Evolutionary conservation across 2,329 filamentous ascomycete species (phyloP).

Genomic region (Aspergillus calidoustus): DNA sequence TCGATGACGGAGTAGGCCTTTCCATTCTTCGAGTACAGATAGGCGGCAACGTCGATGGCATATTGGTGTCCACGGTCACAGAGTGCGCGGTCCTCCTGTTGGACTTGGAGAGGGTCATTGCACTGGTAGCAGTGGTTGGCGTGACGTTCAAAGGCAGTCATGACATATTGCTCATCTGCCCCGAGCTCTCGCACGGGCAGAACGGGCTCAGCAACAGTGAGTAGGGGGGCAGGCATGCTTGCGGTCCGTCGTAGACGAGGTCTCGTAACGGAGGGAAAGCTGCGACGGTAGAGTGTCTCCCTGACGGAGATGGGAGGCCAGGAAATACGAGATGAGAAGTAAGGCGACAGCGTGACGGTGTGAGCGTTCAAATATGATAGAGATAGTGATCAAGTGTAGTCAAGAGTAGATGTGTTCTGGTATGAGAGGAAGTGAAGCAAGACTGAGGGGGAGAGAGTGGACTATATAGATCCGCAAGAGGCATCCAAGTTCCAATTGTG

Average conservation of each 20-base stretch:
- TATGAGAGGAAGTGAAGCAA: constrained; percentile 3
- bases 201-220: constrained; percentile 29
- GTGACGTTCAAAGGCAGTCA: constrained; percentile 44
- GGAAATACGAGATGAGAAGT: constrained; percentile 27
- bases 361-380: background rate
- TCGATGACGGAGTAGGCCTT: constrained; percentile 50
- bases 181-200: constrained; percentile 39
- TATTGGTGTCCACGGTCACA: constrained; percentile 42
- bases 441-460: background rate
- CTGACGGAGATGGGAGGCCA: constrained; percentile 26
- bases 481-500: constrained; percentile 20
- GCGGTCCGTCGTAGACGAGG: constrained; percentile 28
- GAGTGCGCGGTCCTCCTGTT: constrained; percentile 31
- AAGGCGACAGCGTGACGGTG: constrained; percentile 38
- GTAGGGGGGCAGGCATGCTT: constrained; percentile 39
- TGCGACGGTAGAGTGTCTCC: constrained; percentile 28
- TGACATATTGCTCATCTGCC: constrained; percentile 43
- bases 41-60: constrained; percentile 40
- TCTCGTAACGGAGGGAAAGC: constrained; percentile 20
- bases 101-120: constrained; percentile 32
- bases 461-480: constrained; percentile 21
- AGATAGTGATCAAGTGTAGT: background rate
- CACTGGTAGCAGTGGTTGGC: constrained; percentile 42
- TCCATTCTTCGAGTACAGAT: constrained; percentile 42
- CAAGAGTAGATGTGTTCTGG: background rate